Evolutionary conservation across 208 protist species (phyloP).

Genomic region (Crithidia fasciculata): DNA sequence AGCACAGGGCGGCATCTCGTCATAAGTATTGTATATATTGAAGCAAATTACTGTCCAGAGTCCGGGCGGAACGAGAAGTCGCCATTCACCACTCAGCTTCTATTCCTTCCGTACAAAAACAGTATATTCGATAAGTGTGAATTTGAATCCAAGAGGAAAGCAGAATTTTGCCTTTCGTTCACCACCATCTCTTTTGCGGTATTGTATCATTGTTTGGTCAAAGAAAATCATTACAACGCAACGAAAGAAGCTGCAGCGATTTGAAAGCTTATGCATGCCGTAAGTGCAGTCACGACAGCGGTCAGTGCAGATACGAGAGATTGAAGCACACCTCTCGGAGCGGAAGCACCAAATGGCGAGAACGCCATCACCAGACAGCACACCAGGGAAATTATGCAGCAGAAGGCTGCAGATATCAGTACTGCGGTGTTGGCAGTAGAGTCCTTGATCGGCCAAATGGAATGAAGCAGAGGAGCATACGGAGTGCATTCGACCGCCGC

Average conservation of each 20-base stretch:
- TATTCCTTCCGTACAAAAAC: too few species aligned
- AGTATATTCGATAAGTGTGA: too few species aligned
- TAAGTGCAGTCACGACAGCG: background rate
- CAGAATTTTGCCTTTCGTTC: too few species aligned
- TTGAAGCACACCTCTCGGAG: background rate
- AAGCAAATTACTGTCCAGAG: too few species aligned
- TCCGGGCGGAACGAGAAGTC: too few species aligned
- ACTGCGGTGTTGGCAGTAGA: background rate
- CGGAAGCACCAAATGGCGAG: background rate
- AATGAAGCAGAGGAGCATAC: background rate
- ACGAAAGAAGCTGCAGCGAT: background rate
- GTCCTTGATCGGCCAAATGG: constrained; percentile 2
- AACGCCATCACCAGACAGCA: constrained; percentile 8
- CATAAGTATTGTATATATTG: too few species aligned
- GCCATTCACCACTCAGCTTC: too few species aligned
- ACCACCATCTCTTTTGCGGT: too few species aligned
- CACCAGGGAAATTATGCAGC: background rate
- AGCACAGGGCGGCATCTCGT: too few species aligned
- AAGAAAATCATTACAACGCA: background rate
- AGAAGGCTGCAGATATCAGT: background rate
- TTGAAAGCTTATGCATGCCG: background rate
- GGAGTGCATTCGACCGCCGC: background rate
- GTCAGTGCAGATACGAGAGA: constrained; percentile 1
- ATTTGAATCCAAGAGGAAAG: too few species aligned
- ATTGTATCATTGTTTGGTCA: background rate